Percentiles rank a stretch among this genome's conserved stretches.
Conservation (phyloP, 495 filamentous ascomycete genomes). For the Penicillium arizonense region DNA sequence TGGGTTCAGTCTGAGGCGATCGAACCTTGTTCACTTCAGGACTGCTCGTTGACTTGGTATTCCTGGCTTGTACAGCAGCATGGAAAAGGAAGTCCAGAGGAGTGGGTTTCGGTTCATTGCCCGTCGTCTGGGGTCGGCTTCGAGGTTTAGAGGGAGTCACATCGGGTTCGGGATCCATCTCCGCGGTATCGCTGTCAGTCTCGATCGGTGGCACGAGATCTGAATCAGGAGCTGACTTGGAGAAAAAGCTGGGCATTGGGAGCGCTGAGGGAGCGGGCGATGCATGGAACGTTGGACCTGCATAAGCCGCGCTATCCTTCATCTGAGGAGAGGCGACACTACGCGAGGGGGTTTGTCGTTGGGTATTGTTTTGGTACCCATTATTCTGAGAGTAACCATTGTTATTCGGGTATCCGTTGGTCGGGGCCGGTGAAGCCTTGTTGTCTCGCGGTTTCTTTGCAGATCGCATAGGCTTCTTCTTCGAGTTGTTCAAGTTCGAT, state of each 20-base stretch:
- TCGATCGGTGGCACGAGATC: conserved; percentile 38
- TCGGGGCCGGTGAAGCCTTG: conserved; percentile 26
- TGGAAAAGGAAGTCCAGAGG: conserved; percentile 88
- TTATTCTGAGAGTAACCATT: conserved; percentile 2
- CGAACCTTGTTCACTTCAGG: conserved; percentile 38
- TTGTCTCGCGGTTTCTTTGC: conserved; percentile 36
- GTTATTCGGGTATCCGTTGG: conserved; percentile 13
- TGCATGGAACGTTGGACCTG: conserved; percentile 91
- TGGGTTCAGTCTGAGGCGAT: conserved; percentile 39
- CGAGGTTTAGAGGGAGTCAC: conserved; percentile 43
- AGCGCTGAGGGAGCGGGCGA: conserved; percentile 92
- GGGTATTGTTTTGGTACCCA: not conserved
- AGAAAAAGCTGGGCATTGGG: conserved; percentile 88
- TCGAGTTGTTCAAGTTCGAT: conserved; percentile 30
- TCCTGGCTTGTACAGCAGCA: conserved; percentile 69
- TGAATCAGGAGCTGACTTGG: conserved; percentile 69
- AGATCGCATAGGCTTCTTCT: conserved; percentile 40
- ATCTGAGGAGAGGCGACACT: conserved; percentile 46
- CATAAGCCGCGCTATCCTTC: conserved; percentile 63
- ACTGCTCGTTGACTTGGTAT: conserved; percentile 38
- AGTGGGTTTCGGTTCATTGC: conserved; percentile 57
- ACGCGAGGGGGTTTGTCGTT: conserved; percentile 26
- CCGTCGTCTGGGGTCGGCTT: conserved; percentile 20
- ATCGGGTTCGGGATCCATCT: conserved; percentile 33
- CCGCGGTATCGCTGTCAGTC: conserved; percentile 36